Evolutionary conservation across 176 grass and related monocot genomes (phyloP).

Genomic region (Avena atlantica): DNA sequence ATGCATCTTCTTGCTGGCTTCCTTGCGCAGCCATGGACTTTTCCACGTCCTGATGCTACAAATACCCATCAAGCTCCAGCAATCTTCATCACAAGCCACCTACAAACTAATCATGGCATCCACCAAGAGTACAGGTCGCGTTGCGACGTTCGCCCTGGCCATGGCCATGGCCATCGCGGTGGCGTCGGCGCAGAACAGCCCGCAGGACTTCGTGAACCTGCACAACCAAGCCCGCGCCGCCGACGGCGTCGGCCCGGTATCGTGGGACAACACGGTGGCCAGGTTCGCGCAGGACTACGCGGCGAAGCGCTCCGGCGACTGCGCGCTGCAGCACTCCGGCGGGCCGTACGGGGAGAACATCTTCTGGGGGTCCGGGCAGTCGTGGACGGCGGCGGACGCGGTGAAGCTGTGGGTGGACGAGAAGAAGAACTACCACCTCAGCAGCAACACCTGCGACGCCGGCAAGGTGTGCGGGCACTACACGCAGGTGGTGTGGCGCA

Average conservation of each 20-base stretch:
- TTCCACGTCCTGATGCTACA: neutral
- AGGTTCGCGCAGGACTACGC: slow-evolving; percentile 53
- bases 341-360: slow-evolving; percentile 71
- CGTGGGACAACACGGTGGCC: slow-evolving; percentile 50
- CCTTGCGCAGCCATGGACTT: neutral
- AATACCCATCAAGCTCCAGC: neutral
- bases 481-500: slow-evolving; percentile 53
- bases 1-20: slow-evolving; percentile 4
- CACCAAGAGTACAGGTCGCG: neutral
- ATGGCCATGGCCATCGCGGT: neutral
- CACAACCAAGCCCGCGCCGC: slow-evolving; percentile 58
- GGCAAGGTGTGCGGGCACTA: slow-evolving; percentile 52
- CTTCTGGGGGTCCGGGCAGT: slow-evolving; percentile 43
- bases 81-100: neutral
- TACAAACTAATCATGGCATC: neutral
- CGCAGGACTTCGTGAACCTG: slow-evolving; percentile 57
- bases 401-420: slow-evolving; percentile 32
- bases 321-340: slow-evolving; percentile 56
- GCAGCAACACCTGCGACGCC: slow-evolving; percentile 27
- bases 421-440: slow-evolving; percentile 37
- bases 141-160: neutral
- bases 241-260: slow-evolving; percentile 49
- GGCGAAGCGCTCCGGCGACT: slow-evolving; percentile 37
- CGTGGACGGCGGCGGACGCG: slow-evolving; percentile 38
- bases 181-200: slow-evolving; percentile 52